Evolutionary conservation across 805 yeast species (phyloP), one percentile per base, ranked within the genome.

Genomic region (Kregervanrija pseudodelftensis): DNA sequence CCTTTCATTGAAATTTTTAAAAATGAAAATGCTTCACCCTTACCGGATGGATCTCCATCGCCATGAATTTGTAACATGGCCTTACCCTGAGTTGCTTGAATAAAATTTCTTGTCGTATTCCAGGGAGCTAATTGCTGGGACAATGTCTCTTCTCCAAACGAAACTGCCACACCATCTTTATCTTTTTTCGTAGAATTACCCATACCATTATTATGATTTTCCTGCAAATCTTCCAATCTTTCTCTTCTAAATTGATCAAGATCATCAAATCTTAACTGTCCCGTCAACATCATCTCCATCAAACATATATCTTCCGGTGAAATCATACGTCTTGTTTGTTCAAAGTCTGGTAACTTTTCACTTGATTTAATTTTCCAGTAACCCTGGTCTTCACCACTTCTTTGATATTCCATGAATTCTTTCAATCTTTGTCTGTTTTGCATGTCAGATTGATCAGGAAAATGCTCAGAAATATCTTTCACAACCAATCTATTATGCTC

Each of bases 361-460:
- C 79, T 85, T 3, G 70, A 67, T 56, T 87, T 87, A 46, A 93
- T 72, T 58, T 89, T 91, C 99, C 99, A 93, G 57, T 70, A 85
- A 0, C 97, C 96, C 54, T 89, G 96, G 63, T 90, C 97, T 8
- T 83, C 87, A 11, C 98, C 98, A 34, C 83, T 80, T 55, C 97
- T 73, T 66, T 91, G 97, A 57, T 86, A 93, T 57, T 90, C 97
- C 99, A 93, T 93, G 56, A 93, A 93, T 66, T 93, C 99, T 63
- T 93, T 93, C 45, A 93, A 73, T 49, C 96, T 74, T 66, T 91
- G 98, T 55, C 99, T 76, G 60, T 88, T 91, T 62, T 93, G 99
- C 87, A 91, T 90, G 58, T 93, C 98, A 58, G 85, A 90, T 63
- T 90, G 97, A 54, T 89, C 98, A 0, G 99, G 98, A 60, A 93